Conservation (phyloP, 306 rosid species). For the Acacia acuminata region DNA sequence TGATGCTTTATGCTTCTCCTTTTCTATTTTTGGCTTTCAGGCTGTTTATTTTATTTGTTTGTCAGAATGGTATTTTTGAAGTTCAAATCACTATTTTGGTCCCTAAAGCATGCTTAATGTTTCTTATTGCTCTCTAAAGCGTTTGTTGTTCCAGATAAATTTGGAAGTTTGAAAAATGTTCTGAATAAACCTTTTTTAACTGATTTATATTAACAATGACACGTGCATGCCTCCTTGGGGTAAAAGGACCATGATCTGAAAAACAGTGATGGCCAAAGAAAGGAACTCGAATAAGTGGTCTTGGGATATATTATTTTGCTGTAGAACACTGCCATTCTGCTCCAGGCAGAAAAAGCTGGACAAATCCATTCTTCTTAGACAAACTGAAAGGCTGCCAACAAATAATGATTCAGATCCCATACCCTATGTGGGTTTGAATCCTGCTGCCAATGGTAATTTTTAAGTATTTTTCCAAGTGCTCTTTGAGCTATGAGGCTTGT, state of each 20-base stretch:
- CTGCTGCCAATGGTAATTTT: not conserved
- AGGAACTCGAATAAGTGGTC: not conserved
- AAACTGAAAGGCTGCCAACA: not conserved
- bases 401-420: not conserved
- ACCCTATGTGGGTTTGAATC: not conserved
- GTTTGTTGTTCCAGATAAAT: not conserved
- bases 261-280: not conserved
- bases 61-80: slow-evolving; percentile 1
- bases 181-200: not conserved
- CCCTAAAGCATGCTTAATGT: not conserved
- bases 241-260: not conserved
- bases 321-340: not conserved
- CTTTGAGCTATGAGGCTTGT: not conserved
- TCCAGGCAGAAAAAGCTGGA: not conserved
- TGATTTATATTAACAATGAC: not conserved
- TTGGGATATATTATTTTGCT: not conserved
- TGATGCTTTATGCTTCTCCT: slow-evolving; percentile 22
- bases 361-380: not conserved
- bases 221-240: not conserved
- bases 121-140: not conserved
- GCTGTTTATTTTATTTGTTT: not conserved
- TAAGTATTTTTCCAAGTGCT: not conserved
- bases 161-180: not conserved
- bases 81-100: not conserved
- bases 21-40: slow-evolving; percentile 22